Conservation (phyloP, 2,329 filamentous ascomycete genomes). For the Phoma sp. region DNA sequence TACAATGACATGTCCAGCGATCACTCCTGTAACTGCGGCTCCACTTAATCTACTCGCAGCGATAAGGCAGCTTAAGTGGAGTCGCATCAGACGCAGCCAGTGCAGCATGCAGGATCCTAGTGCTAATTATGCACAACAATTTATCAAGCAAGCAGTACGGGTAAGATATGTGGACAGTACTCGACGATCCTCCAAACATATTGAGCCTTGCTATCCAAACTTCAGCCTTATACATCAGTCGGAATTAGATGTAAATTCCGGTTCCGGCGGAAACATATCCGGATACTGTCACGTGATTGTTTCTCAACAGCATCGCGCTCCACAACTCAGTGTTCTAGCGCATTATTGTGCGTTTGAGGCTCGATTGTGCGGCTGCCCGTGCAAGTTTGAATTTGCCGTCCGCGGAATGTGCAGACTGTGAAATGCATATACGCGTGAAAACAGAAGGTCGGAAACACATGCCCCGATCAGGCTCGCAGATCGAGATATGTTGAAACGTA, state of each 20-base stretch:
- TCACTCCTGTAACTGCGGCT: too few relatives aligned
- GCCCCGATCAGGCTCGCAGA: neutral
- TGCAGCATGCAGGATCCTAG: too few relatives aligned
- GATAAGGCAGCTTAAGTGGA: too few relatives aligned
- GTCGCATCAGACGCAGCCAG: too few relatives aligned
- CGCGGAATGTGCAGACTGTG: conserved; percentile 6
- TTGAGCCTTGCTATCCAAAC: neutral
- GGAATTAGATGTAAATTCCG: conserved; percentile 1
- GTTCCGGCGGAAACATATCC: conserved; percentile 14
- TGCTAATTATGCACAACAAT: too few relatives aligned
- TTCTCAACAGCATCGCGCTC: conserved; percentile 9
- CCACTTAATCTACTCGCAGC: too few relatives aligned
- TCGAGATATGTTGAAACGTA: conserved; percentile 1
- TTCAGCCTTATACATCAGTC: neutral
- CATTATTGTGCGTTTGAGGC: conserved; percentile 1
- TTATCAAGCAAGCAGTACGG: too few relatives aligned
- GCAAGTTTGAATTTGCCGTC: conserved; percentile 1
- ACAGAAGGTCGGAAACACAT: conserved; percentile 1
- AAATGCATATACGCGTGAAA: neutral
- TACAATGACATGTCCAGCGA: too few relatives aligned
- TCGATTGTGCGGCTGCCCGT: conserved; percentile 2
- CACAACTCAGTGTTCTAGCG: conserved; percentile 4
- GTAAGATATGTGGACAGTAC: too few relatives aligned
- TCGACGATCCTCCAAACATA: too few relatives aligned
- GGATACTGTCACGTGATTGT: neutral